These are phyloP conservation scores for Solanum paucissectum DNA, from an alignment of 257 asterid genomes.

Conservation along the genomic window DNA sequence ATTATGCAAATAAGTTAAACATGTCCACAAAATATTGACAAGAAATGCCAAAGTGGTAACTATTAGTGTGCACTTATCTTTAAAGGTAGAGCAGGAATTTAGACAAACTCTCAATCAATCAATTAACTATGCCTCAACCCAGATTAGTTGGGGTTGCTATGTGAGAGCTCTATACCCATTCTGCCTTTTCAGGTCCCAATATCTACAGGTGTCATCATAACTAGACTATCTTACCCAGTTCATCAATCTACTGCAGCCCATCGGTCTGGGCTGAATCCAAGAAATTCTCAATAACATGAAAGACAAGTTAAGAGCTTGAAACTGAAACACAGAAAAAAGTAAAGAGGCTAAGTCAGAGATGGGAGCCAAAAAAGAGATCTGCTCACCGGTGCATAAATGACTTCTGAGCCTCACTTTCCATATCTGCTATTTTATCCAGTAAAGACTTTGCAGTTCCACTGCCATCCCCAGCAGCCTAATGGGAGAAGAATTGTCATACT, in stretches of 20 bases:
- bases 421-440: constrained; percentile 72
- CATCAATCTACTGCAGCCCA: background rate
- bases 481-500: background rate
- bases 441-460: constrained; percentile 69
- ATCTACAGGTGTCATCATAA: background rate
- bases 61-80: background rate
- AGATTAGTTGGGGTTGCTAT: background rate
- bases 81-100: background rate
- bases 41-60: background rate
- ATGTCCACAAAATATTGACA: background rate
- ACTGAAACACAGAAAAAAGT: background rate
- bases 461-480: constrained; percentile 56
- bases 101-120: background rate
- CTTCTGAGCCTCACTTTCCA: constrained; percentile 97
- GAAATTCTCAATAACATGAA: background rate
- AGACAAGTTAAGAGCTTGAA: background rate
- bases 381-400: constrained; percentile 96
- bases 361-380: background rate
- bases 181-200: background rate
- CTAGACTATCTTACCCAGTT: background rate
- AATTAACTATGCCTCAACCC: background rate
- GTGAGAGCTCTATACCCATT: background rate
- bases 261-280: background rate
- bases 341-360: background rate
- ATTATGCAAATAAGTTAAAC: background rate